phyloP scores from a whole-genome alignment of 2,329 filamentous ascomycete species.

The Diplodia intermedia region DNA sequence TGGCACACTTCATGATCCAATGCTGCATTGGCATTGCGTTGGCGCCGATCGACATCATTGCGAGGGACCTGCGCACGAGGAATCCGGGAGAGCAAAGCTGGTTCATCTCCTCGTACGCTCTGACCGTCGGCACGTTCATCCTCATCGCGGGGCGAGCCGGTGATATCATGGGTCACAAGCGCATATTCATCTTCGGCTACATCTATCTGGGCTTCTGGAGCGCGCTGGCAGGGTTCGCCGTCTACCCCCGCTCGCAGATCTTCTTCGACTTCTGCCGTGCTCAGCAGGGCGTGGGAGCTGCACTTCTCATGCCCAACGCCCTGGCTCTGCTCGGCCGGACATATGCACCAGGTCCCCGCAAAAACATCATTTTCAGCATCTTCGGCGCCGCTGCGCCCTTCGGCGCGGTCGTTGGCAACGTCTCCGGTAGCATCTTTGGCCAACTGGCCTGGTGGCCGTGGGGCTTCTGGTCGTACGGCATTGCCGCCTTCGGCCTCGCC shows the following conservation, averaged over 20 bases:
- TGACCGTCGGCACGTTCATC: slow-evolving; percentile 56
- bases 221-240: slow-evolving; percentile 48
- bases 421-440: slow-evolving; percentile 46
- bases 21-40: slow-evolving; percentile 44
- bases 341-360: slow-evolving; percentile 46
- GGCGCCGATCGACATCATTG: slow-evolving; percentile 56
- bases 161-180: slow-evolving; percentile 54
- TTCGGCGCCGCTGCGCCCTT: slow-evolving; percentile 48
- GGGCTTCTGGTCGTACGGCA: slow-evolving; percentile 40
- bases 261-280: slow-evolving; percentile 47
- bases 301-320: slow-evolving; percentile 48
- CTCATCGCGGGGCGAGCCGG: slow-evolving; percentile 54
- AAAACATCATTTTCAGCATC: slow-evolving; percentile 49
- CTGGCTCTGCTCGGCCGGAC: slow-evolving; percentile 47
- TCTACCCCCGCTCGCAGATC: slow-evolving; percentile 43
- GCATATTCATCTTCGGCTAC: slow-evolving; percentile 51
- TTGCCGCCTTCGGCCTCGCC: slow-evolving; percentile 35
- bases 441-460: slow-evolving; percentile 45
- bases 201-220: slow-evolving; percentile 52
- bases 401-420: slow-evolving; percentile 46
- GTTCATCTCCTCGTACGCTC: slow-evolving; percentile 53
- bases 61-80: slow-evolving; percentile 49
- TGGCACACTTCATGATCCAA: slow-evolving; percentile 44
- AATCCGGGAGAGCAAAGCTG: slow-evolving; percentile 53
- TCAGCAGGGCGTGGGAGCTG: slow-evolving; percentile 51